phyloP scores from a whole-genome alignment of 2,329 filamentous ascomycete genomes.

The Incumbomyces lentus region DNA sequence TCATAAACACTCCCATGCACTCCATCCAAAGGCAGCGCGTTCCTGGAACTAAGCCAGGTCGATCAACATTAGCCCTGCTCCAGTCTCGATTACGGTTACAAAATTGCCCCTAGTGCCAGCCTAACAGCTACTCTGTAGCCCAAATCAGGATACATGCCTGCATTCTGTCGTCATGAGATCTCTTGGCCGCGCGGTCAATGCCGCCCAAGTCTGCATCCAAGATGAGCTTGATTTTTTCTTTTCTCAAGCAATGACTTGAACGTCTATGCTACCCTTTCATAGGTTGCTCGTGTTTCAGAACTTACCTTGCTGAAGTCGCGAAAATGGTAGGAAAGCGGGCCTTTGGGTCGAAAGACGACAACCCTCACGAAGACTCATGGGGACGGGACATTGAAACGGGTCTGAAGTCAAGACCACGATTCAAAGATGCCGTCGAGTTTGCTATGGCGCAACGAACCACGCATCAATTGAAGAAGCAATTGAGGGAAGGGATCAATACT shows the following conservation, averaged over 20 bases:
- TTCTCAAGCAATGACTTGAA: too few relatives aligned
- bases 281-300: too few relatives aligned
- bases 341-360: not conserved
- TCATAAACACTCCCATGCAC: too few relatives aligned
- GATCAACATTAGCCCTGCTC: too few relatives aligned
- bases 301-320: not conserved
- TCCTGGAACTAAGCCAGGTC: too few relatives aligned
- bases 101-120: too few relatives aligned
- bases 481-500: conserved; percentile 38
- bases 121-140: too few relatives aligned
- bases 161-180: conserved; percentile 1
- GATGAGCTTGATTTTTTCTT: too few relatives aligned
- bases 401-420: conserved; percentile 22
- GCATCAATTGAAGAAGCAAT: conserved; percentile 38
- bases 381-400: conserved; percentile 21
- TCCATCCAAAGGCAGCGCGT: too few relatives aligned
- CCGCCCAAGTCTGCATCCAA: too few relatives aligned
- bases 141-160: not conserved
- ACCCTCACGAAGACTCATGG: conserved; percentile 4
- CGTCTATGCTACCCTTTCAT: too few relatives aligned
- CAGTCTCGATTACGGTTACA: too few relatives aligned
- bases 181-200: not conserved
- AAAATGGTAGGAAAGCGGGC: conserved; percentile 9
- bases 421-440: conserved; percentile 39
- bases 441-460: conserved; percentile 37